Evolutionary conservation across 495 filamentous ascomycete genomes (phyloP), one percentile per base, ranked within the genome.

Genomic region (Aspergillus sclerotioniger): DNA sequence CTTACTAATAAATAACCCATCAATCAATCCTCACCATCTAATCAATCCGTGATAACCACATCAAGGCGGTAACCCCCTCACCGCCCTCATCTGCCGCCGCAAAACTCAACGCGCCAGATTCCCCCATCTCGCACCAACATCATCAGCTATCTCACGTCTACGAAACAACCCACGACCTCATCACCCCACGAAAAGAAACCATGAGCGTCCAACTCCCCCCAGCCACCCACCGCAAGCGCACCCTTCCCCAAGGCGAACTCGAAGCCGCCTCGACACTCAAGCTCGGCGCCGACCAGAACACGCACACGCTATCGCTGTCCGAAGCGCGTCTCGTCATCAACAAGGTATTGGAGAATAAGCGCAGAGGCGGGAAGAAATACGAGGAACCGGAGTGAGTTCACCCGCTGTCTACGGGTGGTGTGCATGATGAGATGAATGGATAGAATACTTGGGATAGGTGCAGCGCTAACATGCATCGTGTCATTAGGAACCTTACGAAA

Each of bases 271-370:
- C 85, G 6, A 84, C 87, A 35, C 84, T 97, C 54, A 86, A 84
- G 64, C 89, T 98, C 28, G 94, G 94, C 72, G 93, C 96, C 63
- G 96, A 98, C 74, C 82, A 91, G 62, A 80, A 90, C 67, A 90
- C 92, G 35, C 90, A 92, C 62, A 90, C 90, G 3, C 80, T 98
- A 53, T 93, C 90, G 32, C 79, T 96, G 31, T 92, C 89, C 12
- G 94, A 96, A 68, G 92, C 93, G n/a, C 83, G 90, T 58, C 82
- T 96, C 35, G 86, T 97, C 62, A 90, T 98, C 61, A 90, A 90
- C 67, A 91, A 90, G 47, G 85, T 96, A 28, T 81, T 95, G 53
- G 80, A 88, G 41, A 90, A 79, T 62, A 79, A 79, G 66, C 70
- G 71, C 6, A 62, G 75, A 0, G 75, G 74, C 12, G 76, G 75